Percentiles rank a stretch among this genome's conserved stretches.
These are phyloP conservation scores for Fusarium multiceps DNA, from an alignment of 2,329 filamentous ascomycete genomes.

Conservation along the genomic window DNA sequence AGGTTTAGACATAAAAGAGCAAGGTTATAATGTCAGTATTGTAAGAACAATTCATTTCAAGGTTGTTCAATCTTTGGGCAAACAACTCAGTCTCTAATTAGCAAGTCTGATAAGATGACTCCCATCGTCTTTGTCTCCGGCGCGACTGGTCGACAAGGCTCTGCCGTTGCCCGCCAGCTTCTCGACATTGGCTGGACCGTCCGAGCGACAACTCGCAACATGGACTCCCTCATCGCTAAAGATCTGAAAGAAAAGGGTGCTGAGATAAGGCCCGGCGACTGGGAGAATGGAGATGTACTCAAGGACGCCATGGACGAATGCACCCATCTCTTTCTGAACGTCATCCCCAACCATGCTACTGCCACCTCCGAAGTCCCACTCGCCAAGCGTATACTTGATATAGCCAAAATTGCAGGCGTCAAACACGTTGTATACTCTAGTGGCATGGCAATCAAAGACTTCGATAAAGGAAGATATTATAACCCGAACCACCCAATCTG, in stretches of 20 bases:
- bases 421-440: constrained; percentile 17
- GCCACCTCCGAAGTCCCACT: not conserved
- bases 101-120: not conserved
- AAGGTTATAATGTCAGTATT: not conserved
- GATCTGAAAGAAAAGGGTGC: not conserved
- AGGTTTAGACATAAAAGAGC: not conserved
- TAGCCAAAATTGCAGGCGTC: not conserved
- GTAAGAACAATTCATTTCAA: not conserved
- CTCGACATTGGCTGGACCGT: constrained; percentile 1
- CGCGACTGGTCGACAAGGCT: constrained; percentile 12
- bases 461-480: not conserved
- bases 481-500: not conserved
- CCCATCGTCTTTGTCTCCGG: constrained; percentile 3
- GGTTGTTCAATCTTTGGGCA: not conserved
- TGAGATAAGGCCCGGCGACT: not conserved
- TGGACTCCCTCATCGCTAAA: not conserved
- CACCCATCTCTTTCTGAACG: constrained; percentile 1
- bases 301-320: not conserved
- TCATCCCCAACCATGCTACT: constrained; percentile 3
- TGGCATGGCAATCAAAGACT: constrained; percentile 13
- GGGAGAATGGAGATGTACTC: not conserved
- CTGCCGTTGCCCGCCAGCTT: not conserved
- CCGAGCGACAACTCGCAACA: not conserved
- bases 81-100: no score
- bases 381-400: not conserved